Evolutionary conservation across 1,284 basidiomycete species (phyloP).

Genomic region (Violaceomyces palustris): DNA sequence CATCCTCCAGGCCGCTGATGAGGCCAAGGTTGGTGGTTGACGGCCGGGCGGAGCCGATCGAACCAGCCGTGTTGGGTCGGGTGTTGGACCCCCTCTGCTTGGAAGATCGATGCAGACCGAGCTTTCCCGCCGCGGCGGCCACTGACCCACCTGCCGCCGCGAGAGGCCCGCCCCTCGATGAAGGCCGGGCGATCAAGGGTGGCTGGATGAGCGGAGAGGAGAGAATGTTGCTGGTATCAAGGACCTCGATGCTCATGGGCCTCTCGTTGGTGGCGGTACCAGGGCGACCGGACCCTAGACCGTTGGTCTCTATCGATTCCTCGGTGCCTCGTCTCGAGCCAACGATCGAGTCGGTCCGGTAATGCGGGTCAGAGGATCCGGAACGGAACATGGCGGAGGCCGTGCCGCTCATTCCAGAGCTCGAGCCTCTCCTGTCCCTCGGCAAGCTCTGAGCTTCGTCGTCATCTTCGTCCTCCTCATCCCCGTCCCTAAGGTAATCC

Average conservation of each 20-base stretch:
- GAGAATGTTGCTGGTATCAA: constrained; percentile 21
- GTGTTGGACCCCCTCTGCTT: constrained; percentile 14
- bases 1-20: constrained; percentile 22
- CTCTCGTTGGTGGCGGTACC: neutral
- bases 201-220: constrained; percentile 13
- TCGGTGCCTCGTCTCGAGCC: constrained; percentile 27
- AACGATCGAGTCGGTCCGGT: constrained; percentile 10
- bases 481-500: constrained; percentile 32
- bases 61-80: constrained; percentile 39
- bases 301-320: constrained; percentile 19
- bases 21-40: constrained; percentile 24
- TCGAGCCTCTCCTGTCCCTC: constrained; percentile 12
- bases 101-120: constrained; percentile 35
- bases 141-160: constrained; percentile 36
- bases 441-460: constrained; percentile 21
- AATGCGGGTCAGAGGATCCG: constrained; percentile 16
- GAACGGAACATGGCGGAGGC: constrained; percentile 24
- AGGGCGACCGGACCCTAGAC: neutral
- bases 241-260: constrained; percentile 18
- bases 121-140: constrained; percentile 40
- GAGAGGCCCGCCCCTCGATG: constrained; percentile 23
- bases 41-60: constrained; percentile 22
- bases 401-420: constrained; percentile 15
- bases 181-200: constrained; percentile 14
- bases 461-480: constrained; percentile 34